Evolutionary conservation across 148 eudicot species (phyloP).

Genomic region (Vaccinium macrocarpon): DNA sequence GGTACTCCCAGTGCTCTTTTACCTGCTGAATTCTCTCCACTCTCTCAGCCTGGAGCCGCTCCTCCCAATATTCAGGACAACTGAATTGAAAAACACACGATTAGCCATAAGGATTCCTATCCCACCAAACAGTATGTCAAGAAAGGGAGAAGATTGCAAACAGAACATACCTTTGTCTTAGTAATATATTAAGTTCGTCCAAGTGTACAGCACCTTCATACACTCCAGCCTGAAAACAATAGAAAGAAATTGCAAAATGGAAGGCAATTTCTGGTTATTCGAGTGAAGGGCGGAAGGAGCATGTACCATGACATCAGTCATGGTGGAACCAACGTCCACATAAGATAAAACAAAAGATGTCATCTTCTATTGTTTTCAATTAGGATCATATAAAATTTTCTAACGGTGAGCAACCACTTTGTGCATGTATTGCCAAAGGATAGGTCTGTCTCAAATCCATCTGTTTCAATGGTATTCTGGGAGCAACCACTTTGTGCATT

Average conservation of each 20-base stretch:
- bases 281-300: background rate
- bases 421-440: no score
- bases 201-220: conserved; percentile 47
- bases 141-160: no score
- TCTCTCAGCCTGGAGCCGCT: conserved; percentile 70
- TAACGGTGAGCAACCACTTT: no score
- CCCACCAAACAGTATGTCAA: background rate
- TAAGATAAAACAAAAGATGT: background rate
- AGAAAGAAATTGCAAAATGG: background rate
- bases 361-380: background rate
- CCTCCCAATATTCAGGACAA: conserved; percentile 90
- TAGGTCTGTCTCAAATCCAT: no score
- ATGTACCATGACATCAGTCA: background rate
- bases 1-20: conserved; percentile 86
- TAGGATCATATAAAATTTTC: background rate
- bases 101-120: background rate
- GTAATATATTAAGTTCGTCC: conserved; percentile 74
- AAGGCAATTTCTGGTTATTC: background rate
- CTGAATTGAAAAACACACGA: conserved; percentile 28
- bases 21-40: conserved; percentile 67
- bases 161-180: conserved; percentile 54
- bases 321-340: background rate
- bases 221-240: conserved; percentile 6
- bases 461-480: no score
- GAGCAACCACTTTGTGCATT: no score